Evolutionary conservation across 345 rosid species (phyloP).

Genomic region (Moringa oleifera): DNA sequence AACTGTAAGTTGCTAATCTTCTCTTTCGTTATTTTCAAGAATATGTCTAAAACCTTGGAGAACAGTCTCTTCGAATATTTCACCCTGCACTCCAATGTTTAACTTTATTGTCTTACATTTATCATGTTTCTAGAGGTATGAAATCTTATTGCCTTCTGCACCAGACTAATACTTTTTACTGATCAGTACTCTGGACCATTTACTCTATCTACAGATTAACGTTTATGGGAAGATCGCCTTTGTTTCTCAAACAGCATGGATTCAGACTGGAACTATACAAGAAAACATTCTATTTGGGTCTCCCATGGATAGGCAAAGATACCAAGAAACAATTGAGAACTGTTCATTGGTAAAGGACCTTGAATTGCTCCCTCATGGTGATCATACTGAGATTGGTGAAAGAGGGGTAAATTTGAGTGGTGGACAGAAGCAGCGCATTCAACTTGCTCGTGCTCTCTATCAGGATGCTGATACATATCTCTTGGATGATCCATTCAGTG

Average conservation of each 20-base stretch:
- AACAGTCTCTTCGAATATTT: too few relatives aligned
- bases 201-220: conserved; percentile 40
- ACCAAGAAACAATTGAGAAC: conserved; percentile 71
- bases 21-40: neutral
- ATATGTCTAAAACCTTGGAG: too few relatives aligned
- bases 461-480: conserved; percentile 89
- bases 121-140: too few relatives aligned
- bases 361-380: conserved; percentile 82
- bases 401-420: conserved; percentile 98
- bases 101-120: neutral
- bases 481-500: conserved; percentile 94
- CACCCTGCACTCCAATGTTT: neutral
- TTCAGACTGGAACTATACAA: conserved; percentile 80
- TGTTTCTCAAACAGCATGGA: conserved; percentile 97
- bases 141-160: too few relatives aligned
- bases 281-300: conserved; percentile 85
- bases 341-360: conserved; percentile 86
- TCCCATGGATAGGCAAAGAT: conserved; percentile 56
- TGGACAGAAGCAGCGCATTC: conserved; percentile 95
- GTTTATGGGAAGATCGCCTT: conserved; percentile 76
- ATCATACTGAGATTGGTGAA: conserved; percentile 94
- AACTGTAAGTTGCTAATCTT: conserved; percentile 39
- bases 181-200: neutral
- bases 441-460: conserved; percentile 95
- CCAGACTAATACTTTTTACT: too few relatives aligned